Base-by-base conservation (phyloP, 2,329 filamentous ascomycete species). In the Mycosphaerella arachidis region DNA sequence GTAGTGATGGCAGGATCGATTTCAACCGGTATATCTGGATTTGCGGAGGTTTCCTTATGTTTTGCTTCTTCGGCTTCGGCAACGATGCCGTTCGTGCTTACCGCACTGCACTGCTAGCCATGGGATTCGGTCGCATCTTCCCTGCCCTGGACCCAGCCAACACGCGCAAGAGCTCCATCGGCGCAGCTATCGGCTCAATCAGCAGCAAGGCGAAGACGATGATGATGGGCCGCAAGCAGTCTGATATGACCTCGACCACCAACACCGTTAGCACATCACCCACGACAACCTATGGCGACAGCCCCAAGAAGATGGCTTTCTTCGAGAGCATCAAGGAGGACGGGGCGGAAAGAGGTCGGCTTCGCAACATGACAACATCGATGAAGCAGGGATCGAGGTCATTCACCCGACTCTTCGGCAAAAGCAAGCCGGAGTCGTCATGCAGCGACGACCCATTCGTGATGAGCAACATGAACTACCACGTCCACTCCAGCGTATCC, bases 31-130 rank as follows among this genome's bases (percentile, higher is more conserved):
- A 84, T 83, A 76, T 82, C 20, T 79, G 82, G 51, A 74, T 87
- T 9, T 77, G 69, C 0, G 75, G 79, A 3, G 83, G 82, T 0
- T 79, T 82, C 60, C 59, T 85, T 29, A 73, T 84, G 12, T 89
- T 89, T 68, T 55, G 82, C n/a, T 82, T 86, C 67, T 88, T 88
- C 64, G 86, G 87, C 8, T 80, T 85, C 16, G 86, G 86, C 31
- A 76, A 75, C 29, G 86, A 89, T 67, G 86, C 86, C 0, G 74
- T 77, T 4, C 74, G 76, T 27, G 81, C 84, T 72, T 87, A 87
- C 68, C 76, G 75, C 55, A 71, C 72, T 4, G 75, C 77, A 58
- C 67, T 82, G 48, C 62, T 75, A 27, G 71, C 70, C n/a, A 53
- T 81, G 29, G 79, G 80, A 0, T 63, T 82, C 40, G 71, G 62